These are phyloP conservation scores for Raffaelea albimanens DNA, from an alignment of 2,329 filamentous ascomycete genomes.

Conservation along the genomic window DNA sequence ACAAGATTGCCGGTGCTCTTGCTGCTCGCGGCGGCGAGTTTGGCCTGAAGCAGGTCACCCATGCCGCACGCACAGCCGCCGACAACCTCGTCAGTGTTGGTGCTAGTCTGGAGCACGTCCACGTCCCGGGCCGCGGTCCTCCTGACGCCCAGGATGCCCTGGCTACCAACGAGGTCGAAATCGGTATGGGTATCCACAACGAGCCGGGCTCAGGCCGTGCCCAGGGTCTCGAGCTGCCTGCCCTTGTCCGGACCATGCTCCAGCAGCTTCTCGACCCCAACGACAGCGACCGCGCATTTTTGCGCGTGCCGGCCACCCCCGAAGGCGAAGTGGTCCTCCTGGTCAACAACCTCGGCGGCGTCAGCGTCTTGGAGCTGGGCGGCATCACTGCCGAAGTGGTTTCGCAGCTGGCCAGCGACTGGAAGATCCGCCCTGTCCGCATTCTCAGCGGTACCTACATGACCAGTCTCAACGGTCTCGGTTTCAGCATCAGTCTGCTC, in stretches of 20 bases:
- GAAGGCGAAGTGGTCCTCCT: conserved; percentile 58
- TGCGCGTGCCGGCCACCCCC: conserved; percentile 51
- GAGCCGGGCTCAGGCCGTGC: conserved; percentile 49
- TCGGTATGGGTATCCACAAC: conserved; percentile 75
- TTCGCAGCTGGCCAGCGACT: conserved; percentile 46
- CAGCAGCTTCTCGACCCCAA: conserved; percentile 54
- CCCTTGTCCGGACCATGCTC: conserved; percentile 56
- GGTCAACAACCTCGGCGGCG: conserved; percentile 70
- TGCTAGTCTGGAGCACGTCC: conserved; percentile 80
- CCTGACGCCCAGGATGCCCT: conserved; percentile 45
- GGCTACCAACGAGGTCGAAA: conserved; percentile 46
- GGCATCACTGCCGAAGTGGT: conserved; percentile 63
- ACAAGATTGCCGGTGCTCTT: conserved; percentile 80
- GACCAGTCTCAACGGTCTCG: conserved; percentile 68
- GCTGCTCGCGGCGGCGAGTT: conserved; percentile 64
- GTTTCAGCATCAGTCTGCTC: conserved; percentile 64
- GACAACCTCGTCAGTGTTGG: conserved; percentile 78
- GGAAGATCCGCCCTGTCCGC: conserved; percentile 53
- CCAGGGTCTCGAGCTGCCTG: conserved; percentile 39
- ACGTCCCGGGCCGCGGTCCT: conserved; percentile 68
- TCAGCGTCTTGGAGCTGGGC: conserved; percentile 62
- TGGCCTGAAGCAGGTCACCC: conserved; percentile 60
- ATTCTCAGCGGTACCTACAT: conserved; percentile 64
- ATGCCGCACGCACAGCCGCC: conserved; percentile 61
- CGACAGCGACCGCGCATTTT: conserved; percentile 63